These are phyloP conservation scores for Nemania serpens DNA, from an alignment of 2,329 filamentous ascomycete species.

Conservation along the genomic window DNA sequence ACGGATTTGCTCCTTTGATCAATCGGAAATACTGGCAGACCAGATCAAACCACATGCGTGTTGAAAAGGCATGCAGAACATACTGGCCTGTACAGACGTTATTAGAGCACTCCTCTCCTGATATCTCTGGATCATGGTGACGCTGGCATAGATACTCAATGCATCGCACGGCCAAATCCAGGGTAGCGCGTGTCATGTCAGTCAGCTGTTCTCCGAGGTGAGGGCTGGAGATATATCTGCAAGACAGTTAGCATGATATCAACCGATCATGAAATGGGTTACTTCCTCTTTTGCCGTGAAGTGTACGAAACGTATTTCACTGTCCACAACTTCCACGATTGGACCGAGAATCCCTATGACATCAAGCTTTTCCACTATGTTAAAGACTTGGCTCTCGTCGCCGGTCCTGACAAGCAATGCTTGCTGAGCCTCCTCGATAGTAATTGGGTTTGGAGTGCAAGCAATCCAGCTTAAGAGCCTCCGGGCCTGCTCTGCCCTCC, in stretches of 20 bases:
- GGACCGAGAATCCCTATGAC: slow-evolving; percentile 2
- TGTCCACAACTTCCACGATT: slow-evolving; percentile 1
- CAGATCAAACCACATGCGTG: slow-evolving; percentile 1
- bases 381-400: neutral
- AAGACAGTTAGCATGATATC: neutral
- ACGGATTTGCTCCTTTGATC: neutral
- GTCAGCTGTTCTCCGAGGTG: neutral
- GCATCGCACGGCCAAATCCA: slow-evolving; percentile 1
- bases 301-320: slow-evolving; percentile 4
- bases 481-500: neutral
- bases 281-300: slow-evolving; percentile 12
- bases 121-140: neutral
- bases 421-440: neutral
- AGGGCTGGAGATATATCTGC: slow-evolving; percentile 2
- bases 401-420: neutral
- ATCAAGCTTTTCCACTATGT: neutral
- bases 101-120: neutral
- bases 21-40: neutral
- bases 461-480: slow-evolving; percentile 5
- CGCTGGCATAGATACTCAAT: slow-evolving; percentile 5
- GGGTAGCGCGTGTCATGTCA: neutral
- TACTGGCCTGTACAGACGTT: slow-evolving; percentile 5
- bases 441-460: neutral
- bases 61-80: neutral
- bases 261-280: neutral